phyloP scores from a whole-genome alignment of 352 stramenopile species.

The Phytophthora constricta region DNA sequence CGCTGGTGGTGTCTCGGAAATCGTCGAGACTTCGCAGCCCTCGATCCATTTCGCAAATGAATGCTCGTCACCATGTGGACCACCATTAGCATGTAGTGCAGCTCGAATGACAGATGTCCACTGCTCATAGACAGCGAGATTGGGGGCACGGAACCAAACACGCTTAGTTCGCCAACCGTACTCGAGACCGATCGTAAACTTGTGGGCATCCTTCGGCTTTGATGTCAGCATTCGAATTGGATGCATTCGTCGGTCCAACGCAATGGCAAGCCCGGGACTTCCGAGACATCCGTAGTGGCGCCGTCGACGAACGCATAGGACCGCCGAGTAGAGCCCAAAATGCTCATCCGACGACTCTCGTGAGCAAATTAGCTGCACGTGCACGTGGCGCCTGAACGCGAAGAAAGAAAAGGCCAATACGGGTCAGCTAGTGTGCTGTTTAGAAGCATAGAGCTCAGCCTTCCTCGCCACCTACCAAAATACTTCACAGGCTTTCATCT shows the following conservation, averaged over 20 bases:
- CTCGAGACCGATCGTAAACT: constrained; percentile 31
- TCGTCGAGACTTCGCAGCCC: constrained; percentile 24
- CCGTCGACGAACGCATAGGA: constrained; percentile 25
- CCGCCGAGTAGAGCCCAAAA: constrained; percentile 22
- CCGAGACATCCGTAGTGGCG: constrained; percentile 24
- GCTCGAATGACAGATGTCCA: constrained; percentile 36
- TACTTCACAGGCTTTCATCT: constrained; percentile 29
- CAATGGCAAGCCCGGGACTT: constrained; percentile 23
- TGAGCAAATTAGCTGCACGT: constrained; percentile 35
- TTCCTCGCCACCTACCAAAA: constrained; percentile 24
- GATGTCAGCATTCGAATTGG: constrained; percentile 26
- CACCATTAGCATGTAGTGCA: constrained; percentile 20
- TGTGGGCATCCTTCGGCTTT: constrained; percentile 24
- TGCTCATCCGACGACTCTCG: constrained; percentile 19
- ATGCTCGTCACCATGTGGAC: constrained; percentile 10
- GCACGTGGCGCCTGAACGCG: constrained; percentile 17
- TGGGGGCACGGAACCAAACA: constrained; percentile 33
- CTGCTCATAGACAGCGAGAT: constrained; percentile 30
- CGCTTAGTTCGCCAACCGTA: constrained; percentile 26
- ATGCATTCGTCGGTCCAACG: constrained; percentile 34
- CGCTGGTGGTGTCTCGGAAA: neutral
- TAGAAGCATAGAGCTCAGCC: neutral
- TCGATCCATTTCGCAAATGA: constrained; percentile 28
- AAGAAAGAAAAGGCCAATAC: too few species aligned
- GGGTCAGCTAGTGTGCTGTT: too few species aligned